Percentiles rank a stretch among this genome's conserved stretches.
phyloP scores from a whole-genome alignment of 306 rosid species.

The Quercus wislizeni region DNA sequence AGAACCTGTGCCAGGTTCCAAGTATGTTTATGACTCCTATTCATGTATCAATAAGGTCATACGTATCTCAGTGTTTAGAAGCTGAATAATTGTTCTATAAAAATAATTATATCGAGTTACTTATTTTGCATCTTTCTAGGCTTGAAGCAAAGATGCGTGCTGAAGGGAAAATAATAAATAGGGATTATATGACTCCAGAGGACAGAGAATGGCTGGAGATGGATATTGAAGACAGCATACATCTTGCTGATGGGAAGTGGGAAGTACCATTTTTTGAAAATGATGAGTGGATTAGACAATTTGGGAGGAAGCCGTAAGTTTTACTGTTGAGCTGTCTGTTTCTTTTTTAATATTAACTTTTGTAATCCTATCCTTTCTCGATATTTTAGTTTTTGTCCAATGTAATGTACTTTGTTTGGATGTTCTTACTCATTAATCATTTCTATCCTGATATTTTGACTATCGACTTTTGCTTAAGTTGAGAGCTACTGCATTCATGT shows the following conservation, averaged over 20 bases:
- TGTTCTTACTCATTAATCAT: neutral
- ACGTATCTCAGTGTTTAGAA: slow-evolving; percentile 13
- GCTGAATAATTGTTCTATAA: slow-evolving; percentile 7
- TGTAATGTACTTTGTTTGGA: neutral
- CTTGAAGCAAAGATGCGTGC: slow-evolving; percentile 92
- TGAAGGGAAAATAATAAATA: slow-evolving; percentile 65
- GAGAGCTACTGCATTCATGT: neutral
- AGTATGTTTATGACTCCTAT: slow-evolving; percentile 47
- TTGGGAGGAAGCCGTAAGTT: slow-evolving; percentile 82
- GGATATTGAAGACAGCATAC: slow-evolving; percentile 86
- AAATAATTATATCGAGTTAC: slow-evolving; percentile 16
- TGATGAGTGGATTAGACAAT: slow-evolving; percentile 65
- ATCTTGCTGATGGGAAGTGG: slow-evolving; percentile 45
- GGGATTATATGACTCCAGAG: slow-evolving; percentile 79
- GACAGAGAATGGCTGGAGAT: slow-evolving; percentile 89
- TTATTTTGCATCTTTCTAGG: slow-evolving; percentile 42
- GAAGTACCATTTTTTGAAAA: slow-evolving; percentile 80
- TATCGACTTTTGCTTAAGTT: neutral
- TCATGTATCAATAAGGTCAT: slow-evolving; percentile 4
- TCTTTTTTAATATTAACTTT: neutral
- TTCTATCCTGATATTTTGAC: neutral
- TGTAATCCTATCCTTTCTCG: neutral
- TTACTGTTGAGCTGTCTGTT: slow-evolving; percentile 12
- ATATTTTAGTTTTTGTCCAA: neutral
- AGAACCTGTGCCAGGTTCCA: slow-evolving; percentile 92